Base-by-base conservation (phyloP, 2,329 filamentous ascomycete genomes). In the Aspergillus novofumigatus region DNA sequence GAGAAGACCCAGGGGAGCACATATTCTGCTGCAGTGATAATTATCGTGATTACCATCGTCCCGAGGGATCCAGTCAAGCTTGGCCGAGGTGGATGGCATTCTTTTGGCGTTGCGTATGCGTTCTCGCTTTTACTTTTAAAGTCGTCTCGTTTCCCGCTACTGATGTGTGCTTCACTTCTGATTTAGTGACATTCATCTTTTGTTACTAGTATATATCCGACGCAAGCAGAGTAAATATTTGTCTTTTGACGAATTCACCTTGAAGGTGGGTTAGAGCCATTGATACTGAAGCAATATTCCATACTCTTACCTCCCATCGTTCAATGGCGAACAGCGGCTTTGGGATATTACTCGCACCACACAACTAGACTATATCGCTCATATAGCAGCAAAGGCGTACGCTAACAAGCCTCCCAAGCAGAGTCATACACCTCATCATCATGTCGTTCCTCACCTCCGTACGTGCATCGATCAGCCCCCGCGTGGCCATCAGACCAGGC, bases 371-470 rank as follows among this genome's bases (percentile, higher is more conserved):
- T 2, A 26, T 20, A 49, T 17, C 47, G n/a, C 11, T 25, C 11
- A 49, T 28, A 17, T n/a, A 17, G 47, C 23, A 26, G 47, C 21
- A 17, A 28, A 49, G 23, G 23, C 17, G 32, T 38, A 38, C 7
- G 11, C 32, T 38, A 38, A 38, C 32, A 14, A 6, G 7, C 5
- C 32, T 17, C 32, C 17, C 32, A 45, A 23, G 42, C 42, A 45
- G n/a, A 47, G 25, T 7, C 49, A 44, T 17, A 42, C 47, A n/a
- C 38, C 38, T 17, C 32, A 26, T 23, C 56, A 65, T 21, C 32
- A 77, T 77, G 74, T 72, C 74, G 7, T 71, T 74, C 63, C 64
- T 75, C 57, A 56, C 68, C 32, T 58, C 69, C 28, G 49, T 69
- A 42, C 69, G 69, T 47, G 56, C 64, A 60, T 41, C 59, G 38